Base-by-base conservation (phyloP, 192 early-diverging fungal genomes). In the Backusella macrospora region DNA sequence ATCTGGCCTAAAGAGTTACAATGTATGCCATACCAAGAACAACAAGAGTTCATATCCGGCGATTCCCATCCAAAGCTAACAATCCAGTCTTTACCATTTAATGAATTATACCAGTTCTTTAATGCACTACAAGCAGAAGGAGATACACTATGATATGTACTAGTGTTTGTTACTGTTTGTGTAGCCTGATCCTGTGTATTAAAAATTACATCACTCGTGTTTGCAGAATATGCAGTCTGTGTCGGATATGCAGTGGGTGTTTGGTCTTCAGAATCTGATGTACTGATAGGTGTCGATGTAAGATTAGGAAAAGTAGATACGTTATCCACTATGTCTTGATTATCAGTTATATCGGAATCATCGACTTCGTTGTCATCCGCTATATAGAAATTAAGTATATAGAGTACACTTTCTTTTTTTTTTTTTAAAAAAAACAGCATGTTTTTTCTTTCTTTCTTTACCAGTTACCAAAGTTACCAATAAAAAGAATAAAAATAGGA, bases 31-130 rank as follows among this genome's bases (percentile, higher is more conserved):
- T 46, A 43, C 75, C 80, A 81, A 4, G 55, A 59, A 38, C 80
- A 77, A 49, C 80, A 81, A 15, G 68, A 67, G 16, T 40, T 74
- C 76, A 74, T 77, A 69, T 81, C 76, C 13, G 29, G 49, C 5
- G 68, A 74, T 18, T 48, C 42, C 80, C 76, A 81, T 42, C 76
- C 73, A 0, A 59, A 77, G 10, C 40, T 59, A 10, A 72, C 65
- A 4, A 74, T 15, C 80, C 80, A 77, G 39, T 46, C 14, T 8
- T 38, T 55, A 23, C 80, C 80, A n/a, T 73, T 63, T 9, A 75
- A 34, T 0, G 62, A 37, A n/a, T 29, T 62, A 29, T 72, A 81
- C 64, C 71, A 72, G 8, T 66, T 47, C 12, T 77, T 45, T 12
- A 81, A 34, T 37, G 59, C 73, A 15, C n/a, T 67, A 21, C 80